Base-by-base conservation (phyloP, 306 rosid genomes). In the Medicago arabica region DNA sequence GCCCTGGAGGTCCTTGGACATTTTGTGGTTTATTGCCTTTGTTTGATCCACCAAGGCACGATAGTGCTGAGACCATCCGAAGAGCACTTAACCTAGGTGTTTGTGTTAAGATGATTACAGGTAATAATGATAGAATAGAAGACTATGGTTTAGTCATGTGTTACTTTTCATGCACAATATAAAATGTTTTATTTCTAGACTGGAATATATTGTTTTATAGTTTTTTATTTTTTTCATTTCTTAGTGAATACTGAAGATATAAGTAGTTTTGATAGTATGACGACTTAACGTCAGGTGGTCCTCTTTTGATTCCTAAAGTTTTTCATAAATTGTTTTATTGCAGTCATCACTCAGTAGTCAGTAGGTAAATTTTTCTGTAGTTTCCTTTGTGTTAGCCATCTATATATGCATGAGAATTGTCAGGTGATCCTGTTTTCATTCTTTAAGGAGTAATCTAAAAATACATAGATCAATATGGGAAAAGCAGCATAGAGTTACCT, bases 11-110 rank as follows among this genome's bases (percentile, higher is more conserved):
- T 82, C 93, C 90, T 44, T 92, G 97, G 96, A 90, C 82, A 9
- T 92, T 92, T 81, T 87, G 90, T 78, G 97, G 97, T 53, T 76
- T 92, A 86, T 83, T 92, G 82, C 90, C 97, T 78, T 87, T 92
- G 86, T 92, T 92, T 84, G 97, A 92, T 84, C 96, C 97, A 43
- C 97, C 96, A 13, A 87, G 97, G 80, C 97, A 89, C 71, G 97
- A 92, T 58, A 92, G 97, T 76, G 97, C 96, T 10, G 97, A 92
- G 87, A 92, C 97, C 77, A 92, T 92, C 60, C 90, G 86, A 1
- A 90, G 93, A 81, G 97, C 97, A 7, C 97, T 92, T 70, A 81
- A 88, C 81, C 96, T 92, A 55, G 97, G 97, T 75, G 97, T 92
- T 34, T 78, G 88, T 60, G 97, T 92, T 74, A 92, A 92, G 88